Conservation (phyloP, 345 rosid species). For the Moricandia moricandioides region DNA sequence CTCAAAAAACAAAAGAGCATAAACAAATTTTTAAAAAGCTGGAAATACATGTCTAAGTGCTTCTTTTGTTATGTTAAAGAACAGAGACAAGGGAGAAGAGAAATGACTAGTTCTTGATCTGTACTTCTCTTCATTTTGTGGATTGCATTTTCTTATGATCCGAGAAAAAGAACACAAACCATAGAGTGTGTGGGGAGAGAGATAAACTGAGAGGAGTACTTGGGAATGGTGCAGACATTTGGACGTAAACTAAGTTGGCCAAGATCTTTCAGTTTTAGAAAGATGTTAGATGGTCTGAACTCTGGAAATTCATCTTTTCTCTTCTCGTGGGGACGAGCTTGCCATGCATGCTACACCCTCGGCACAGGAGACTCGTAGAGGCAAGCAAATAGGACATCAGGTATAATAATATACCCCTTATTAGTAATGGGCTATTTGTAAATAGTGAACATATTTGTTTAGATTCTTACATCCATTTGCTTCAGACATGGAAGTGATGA, state of each 20-base stretch:
- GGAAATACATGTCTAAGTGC: not conserved
- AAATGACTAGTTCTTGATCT: slow-evolving; percentile 8
- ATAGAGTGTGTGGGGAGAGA: not conserved
- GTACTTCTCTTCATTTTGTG: slow-evolving; percentile 14
- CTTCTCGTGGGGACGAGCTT: slow-evolving; percentile 38
- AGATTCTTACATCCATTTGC: not conserved
- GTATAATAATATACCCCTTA: not conserved
- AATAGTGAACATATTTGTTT: not conserved
- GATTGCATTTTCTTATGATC: not conserved
- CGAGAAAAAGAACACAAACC: not conserved
- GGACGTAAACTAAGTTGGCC: slow-evolving; percentile 50
- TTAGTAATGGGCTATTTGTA: not conserved
- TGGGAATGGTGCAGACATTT: slow-evolving; percentile 63
- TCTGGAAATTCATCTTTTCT: slow-evolving; percentile 34
- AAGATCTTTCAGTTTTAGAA: slow-evolving; percentile 49
- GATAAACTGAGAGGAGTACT: slow-evolving; percentile 19
- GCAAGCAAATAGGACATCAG: slow-evolving; percentile 16
- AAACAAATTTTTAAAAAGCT: not conserved
- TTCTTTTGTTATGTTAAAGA: slow-evolving; percentile 9
- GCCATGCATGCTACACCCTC: not conserved
- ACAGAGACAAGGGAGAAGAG: slow-evolving; percentile 15
- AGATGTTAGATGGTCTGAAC: slow-evolving; percentile 51
- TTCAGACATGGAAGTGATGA: slow-evolving; percentile 59
- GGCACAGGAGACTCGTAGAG: not conserved
- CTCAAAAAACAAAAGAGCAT: not conserved